These are phyloP conservation scores for Agrocybe praecox DNA, from an alignment of 768 basidiomycete genomes.

Conservation along the genomic window DNA sequence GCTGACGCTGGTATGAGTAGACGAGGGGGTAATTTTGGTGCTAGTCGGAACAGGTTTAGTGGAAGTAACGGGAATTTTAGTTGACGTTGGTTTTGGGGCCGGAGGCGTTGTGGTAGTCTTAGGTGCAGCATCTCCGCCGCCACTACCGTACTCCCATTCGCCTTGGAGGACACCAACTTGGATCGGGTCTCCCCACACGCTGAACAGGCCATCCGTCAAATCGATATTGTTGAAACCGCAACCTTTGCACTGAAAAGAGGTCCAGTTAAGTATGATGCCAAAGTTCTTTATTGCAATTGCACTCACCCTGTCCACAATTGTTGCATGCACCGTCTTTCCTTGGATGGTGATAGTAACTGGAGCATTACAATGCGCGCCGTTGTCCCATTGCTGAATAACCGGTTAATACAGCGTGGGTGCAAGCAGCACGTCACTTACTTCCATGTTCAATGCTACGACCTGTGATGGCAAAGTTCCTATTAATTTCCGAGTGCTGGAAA, in stretches of 20 bases:
- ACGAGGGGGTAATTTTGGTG: neutral
- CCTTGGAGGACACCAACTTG: constrained; percentile 37
- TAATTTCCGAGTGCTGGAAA: too few relatives aligned
- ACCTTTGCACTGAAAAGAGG: constrained; percentile 34
- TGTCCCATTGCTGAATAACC: constrained; percentile 36
- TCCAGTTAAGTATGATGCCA: neutral
- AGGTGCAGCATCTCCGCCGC: constrained; percentile 12
- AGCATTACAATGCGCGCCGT: constrained; percentile 44
- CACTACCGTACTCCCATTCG: constrained; percentile 39
- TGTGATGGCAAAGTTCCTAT: constrained; percentile 11
- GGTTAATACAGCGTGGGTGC: neutral
- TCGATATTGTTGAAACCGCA: constrained; percentile 47
- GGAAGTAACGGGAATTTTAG: constrained; percentile 17
- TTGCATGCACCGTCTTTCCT: constrained; percentile 40
- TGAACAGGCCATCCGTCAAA: constrained; percentile 47
- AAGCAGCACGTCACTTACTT: constrained; percentile 29
- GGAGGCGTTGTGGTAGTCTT: constrained; percentile 21
- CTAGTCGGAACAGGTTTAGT: constrained; percentile 17
- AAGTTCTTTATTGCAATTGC: neutral
- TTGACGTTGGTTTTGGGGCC: constrained; percentile 13
- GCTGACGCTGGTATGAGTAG: neutral
- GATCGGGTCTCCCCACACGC: constrained; percentile 33
- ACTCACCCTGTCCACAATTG: constrained; percentile 45
- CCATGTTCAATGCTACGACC: constrained; percentile 47
- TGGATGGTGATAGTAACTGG: constrained; percentile 42